Base-by-base conservation (phyloP, 1,139 yeast species). In the Candida anutae region DNA sequence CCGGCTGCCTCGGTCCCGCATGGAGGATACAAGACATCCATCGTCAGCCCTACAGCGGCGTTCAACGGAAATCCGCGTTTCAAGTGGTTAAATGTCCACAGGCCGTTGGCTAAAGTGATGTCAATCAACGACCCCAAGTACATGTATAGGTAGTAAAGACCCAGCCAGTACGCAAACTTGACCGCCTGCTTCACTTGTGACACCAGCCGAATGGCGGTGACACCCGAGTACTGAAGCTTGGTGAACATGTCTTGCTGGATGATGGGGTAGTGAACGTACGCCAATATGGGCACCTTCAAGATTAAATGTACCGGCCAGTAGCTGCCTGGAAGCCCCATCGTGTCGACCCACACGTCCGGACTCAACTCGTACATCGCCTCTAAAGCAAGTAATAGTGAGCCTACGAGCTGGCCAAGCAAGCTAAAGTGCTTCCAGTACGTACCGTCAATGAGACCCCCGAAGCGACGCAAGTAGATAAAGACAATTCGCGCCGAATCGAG, bases 181-280 rank as follows among this genome's bases (percentile, higher is more conserved):
- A 25, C 18, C 5, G 10, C 5, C 8, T 5, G 10, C 8, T 6
- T 5, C 8, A 22, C 6, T 6, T 10, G 16, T 6, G 22, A 28
- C 16, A 27, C 6, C 5, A 26, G 11, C 5, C 28, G 23, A 12
- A 31, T 14, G 3, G 19, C 21, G 13, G 17, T 6, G n/a, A 54
- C 29, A 0, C 42, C 32, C n/a, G 52, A 46, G 24, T 63, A 60
- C 36, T 55, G 57, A 36, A 80, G 55, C 40, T 77, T 78, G 26
- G 57, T 58, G 38, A 81, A 57, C 98, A 93, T 93, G 40, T 90
- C 97, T 23, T 62, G 57, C 28, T 94, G 94, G 25, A 93, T 77
- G 10, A 88, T 74, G 1, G 99, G 99, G 55, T 84, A 93, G 58
- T 93, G 98, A 13, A 87, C 87, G 46, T 93, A 93, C 1, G 95